Conservation (phyloP, 1,284 basidiomycete genomes). For the Ganoderma lucidum region DNA sequence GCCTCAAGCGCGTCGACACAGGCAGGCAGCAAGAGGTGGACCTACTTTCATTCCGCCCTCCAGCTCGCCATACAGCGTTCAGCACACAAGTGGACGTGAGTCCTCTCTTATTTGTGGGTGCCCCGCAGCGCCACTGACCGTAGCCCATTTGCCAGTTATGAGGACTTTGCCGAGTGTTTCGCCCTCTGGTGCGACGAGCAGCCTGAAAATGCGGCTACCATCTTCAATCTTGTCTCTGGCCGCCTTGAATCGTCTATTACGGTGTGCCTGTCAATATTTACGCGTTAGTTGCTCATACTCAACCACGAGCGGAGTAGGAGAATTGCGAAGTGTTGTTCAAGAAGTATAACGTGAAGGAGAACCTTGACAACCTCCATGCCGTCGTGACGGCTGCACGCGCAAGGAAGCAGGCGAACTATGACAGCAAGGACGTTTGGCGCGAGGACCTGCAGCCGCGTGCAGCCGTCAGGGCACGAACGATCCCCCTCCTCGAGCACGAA, state of each 20-base stretch:
- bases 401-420: conserved; percentile 56
- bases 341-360: conserved; percentile 69
- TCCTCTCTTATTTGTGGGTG: conserved; percentile 33
- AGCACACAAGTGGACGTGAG: conserved; percentile 85
- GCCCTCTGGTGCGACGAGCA: conserved; percentile 77
- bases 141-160: conserved; percentile 56
- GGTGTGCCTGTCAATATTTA: conserved; percentile 47
- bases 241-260: conserved; percentile 74
- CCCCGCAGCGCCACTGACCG: conserved; percentile 8
- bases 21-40: conserved; percentile 72
- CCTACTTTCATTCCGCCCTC: conserved; percentile 76
- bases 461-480: conserved; percentile 66
- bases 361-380: conserved; percentile 72
- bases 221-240: conserved; percentile 71
- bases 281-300: conserved; percentile 1
- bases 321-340: conserved; percentile 65
- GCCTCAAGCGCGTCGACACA: conserved; percentile 33
- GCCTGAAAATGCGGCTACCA: conserved; percentile 69
- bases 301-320: conserved; percentile 33
- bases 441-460: conserved; percentile 64
- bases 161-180: conserved; percentile 82
- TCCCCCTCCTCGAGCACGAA: conserved; percentile 66
- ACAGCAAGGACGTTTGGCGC: conserved; percentile 65
- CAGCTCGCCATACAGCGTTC: conserved; percentile 78
- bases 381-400: conserved; percentile 75